Evolutionary conservation across 305 asterid genomes (phyloP).

Genomic region (Solanum hybrid): DNA sequence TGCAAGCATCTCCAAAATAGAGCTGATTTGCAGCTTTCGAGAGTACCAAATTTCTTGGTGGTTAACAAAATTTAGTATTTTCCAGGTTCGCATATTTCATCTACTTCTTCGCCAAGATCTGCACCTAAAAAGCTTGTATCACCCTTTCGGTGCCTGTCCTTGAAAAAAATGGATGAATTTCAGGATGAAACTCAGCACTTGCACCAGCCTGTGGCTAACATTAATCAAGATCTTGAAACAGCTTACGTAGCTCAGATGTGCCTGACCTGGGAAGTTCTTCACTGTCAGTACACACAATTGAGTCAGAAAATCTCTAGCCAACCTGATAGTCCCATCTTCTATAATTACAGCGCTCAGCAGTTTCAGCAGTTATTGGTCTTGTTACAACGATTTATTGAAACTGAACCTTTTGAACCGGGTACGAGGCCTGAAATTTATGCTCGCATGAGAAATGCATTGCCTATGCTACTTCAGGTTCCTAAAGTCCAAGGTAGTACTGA

Average conservation of each 20-base stretch:
- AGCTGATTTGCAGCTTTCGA: neutral
- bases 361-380: conserved; percentile 89
- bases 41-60: neutral
- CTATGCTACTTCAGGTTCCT: conserved; percentile 86
- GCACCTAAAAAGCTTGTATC: conserved; percentile 69
- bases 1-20: neutral
- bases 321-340: conserved; percentile 45
- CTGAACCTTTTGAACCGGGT: conserved; percentile 82
- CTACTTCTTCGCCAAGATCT: conserved; percentile 63
- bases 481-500: conserved; percentile 56
- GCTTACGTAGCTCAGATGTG: conserved; percentile 84
- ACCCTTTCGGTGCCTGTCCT: conserved; percentile 80
- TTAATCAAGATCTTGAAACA: conserved; percentile 66
- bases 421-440: conserved; percentile 71
- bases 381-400: conserved; percentile 82
- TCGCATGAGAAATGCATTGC: conserved; percentile 58
- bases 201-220: conserved; percentile 52
- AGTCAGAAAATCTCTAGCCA: conserved; percentile 59
- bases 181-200: conserved; percentile 77
- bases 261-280: conserved; percentile 95
- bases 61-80: neutral
- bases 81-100: conserved; percentile 46
- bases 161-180: conserved; percentile 51
- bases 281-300: conserved; percentile 80
- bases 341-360: conserved; percentile 79